Evolutionary conservation across 1,284 basidiomycete genomes (phyloP).

Genomic region (Polyporus tsugae): DNA sequence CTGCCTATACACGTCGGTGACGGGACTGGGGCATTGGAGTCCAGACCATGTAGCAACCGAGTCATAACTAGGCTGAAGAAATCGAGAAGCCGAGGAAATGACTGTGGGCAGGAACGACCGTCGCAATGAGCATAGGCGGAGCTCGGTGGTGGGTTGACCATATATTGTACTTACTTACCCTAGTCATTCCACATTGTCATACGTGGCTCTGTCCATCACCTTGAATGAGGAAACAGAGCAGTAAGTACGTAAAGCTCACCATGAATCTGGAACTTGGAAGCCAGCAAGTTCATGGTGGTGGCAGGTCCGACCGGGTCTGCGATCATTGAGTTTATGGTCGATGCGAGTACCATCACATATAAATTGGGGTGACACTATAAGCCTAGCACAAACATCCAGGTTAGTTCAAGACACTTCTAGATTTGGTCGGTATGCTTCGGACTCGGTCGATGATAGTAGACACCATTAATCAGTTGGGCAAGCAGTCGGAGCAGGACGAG

Average conservation of each 20-base stretch:
- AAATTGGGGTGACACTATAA: background rate
- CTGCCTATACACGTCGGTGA: background rate
- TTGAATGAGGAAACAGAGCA: background rate
- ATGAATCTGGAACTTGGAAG: background rate
- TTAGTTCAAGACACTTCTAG: background rate
- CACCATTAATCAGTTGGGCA: background rate
- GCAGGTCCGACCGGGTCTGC: background rate
- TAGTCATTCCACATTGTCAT: background rate
- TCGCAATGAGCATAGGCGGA: background rate
- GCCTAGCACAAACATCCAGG: background rate
- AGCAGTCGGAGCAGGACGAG: background rate
- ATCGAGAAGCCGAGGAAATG: background rate
- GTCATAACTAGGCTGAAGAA: background rate
- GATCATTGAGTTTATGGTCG: background rate
- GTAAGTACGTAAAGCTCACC: background rate
- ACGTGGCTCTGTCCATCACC: background rate
- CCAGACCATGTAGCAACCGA: background rate
- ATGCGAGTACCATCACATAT: background rate
- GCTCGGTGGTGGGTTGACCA: no score
- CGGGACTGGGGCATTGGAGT: background rate
- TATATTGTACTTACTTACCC: background rate
- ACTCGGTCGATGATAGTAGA: background rate
- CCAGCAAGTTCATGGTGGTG: background rate
- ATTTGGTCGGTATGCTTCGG: background rate
- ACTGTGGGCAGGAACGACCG: background rate